Base-by-base conservation (phyloP, 495 filamentous ascomycete species). In the Xylaria intraflava region DNA sequence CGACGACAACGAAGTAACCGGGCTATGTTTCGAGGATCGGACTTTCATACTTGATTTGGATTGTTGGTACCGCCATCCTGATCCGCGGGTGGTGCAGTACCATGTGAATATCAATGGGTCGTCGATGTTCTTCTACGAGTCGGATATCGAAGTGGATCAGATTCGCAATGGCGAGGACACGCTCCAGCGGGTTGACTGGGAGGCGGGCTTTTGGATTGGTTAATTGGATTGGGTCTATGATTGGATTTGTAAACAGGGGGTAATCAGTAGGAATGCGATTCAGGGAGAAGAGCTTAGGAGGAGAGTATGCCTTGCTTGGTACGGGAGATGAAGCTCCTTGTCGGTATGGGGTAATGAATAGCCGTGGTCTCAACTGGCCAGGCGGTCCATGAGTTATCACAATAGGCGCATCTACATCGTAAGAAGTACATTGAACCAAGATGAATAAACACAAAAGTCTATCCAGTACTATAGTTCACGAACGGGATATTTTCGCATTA, bases 101-200 rank as follows among this genome's bases (percentile, higher is more conserved):
- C 40, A 51, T 7, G 40, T 51, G 7, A 44, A 12, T 20, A 20
- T 51, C 40, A 51, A 51, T n/a, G 49, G 49, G 14, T 51, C 49
- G 5, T 51, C 49, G 29, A 51, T 51, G 49, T 51, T 51, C 29
- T 51, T 51, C 30, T 51, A 16, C 40, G 39, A 51, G 49, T 31
- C 48, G 17, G 38, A 42, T 22, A 30, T 51, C 26, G 38, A 51
- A 12, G 5, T 43, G 14, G 8, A 31, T 5, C 24, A 31, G 16
- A 36, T 30, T 2, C 5, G 14, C 1, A 7, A 26, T 17, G 24
- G 12, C 4, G 38, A 22, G 31, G 22, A 24, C 26, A 8, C 5
- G 19, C 26, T 26, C 5, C 10, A n/a, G 12, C 17, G n/a, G 24
- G 17, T 2, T 26, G 35, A 14, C 1, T 3, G n/a, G 35, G n/a